Evolutionary conservation across 495 filamentous ascomycete species (phyloP).

Genomic region (Cladorrhinum samala): DNA sequence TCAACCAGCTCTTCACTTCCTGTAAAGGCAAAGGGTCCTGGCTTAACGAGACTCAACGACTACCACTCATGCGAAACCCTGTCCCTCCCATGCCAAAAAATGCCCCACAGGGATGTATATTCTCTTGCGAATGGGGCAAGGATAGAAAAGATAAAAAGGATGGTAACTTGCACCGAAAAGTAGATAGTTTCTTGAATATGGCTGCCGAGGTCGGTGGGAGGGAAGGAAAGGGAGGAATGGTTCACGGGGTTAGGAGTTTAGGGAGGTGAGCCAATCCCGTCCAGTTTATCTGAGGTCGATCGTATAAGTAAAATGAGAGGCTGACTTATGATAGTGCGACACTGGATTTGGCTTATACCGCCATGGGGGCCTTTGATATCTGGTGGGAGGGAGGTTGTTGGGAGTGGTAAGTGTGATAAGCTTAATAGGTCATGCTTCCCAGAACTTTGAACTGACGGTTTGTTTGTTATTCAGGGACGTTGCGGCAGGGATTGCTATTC

Average conservation of each 20-base stretch:
- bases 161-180: slow-evolving; percentile 59
- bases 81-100: slow-evolving; percentile 54
- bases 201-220: slow-evolving; percentile 54
- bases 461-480: slow-evolving; percentile 52
- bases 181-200: slow-evolving; percentile 66
- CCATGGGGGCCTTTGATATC: slow-evolving; percentile 63
- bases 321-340: no score
- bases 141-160: slow-evolving; percentile 55
- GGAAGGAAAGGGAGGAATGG: slow-evolving; percentile 67
- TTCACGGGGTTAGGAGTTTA: slow-evolving; percentile 65
- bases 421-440: no score
- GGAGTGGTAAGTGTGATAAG: slow-evolving; percentile 48
- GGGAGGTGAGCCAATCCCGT: no score
- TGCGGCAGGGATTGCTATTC: slow-evolving; percentile 70
- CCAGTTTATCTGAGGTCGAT: no score
- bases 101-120: slow-evolving; percentile 59
- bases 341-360: slow-evolving; percentile 68
- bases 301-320: no score
- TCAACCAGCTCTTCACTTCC: slow-evolving; percentile 58
- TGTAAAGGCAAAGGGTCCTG: slow-evolving; percentile 56
- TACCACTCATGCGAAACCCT: slow-evolving; percentile 53
- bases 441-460: neutral
- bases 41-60: slow-evolving; percentile 54
- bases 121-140: slow-evolving; percentile 69
- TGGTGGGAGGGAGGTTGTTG: slow-evolving; percentile 86